Conservation (phyloP, 2,329 filamentous ascomycete genomes). For the Botrytis cinerea region DNA sequence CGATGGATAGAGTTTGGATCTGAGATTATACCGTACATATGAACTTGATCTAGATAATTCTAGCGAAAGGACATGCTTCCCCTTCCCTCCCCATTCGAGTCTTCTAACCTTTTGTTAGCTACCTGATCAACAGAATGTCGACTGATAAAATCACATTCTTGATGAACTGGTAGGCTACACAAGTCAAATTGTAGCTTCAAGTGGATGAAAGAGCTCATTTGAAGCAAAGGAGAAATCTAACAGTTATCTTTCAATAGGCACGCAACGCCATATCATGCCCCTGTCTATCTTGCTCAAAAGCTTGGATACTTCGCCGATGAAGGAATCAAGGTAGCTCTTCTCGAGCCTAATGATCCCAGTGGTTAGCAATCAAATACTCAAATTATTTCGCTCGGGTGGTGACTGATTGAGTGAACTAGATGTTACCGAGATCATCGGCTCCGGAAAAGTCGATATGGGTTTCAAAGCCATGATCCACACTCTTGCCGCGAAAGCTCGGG, state of each 20-base stretch:
- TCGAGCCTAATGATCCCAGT: conserved; percentile 78
- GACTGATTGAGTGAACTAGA: conserved; percentile 48
- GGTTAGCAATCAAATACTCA: conserved; percentile 46
- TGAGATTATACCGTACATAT: conserved; percentile 70
- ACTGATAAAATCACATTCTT: conserved; percentile 85
- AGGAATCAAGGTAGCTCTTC: conserved; percentile 73
- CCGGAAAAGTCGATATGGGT: conserved; percentile 73
- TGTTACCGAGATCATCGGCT: conserved; percentile 80
- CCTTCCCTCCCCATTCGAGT: conserved; percentile 36
- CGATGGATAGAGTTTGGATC: conserved; percentile 48
- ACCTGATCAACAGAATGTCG: conserved; percentile 55
- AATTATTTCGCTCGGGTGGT: background rate
- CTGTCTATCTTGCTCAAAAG: conserved; percentile 73
- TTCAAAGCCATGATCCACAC: conserved; percentile 88
- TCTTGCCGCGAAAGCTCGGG: conserved; percentile 73
- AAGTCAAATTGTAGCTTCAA: conserved; percentile 10
- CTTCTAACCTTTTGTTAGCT: conserved; percentile 48
- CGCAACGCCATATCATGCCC: conserved; percentile 78
- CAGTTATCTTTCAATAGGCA: conserved; percentile 55
- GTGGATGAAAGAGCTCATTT: background rate
- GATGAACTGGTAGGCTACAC: conserved; percentile 69
- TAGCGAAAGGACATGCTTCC: conserved; percentile 85
- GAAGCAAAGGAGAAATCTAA: conserved; percentile 38
- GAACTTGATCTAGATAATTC: conserved; percentile 88
- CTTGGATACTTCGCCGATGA: conserved; percentile 75